Percentiles rank a stretch among this genome's conserved stretches.
These are phyloP conservation scores for Hordeum marinum DNA, from an alignment of 176 grass and related monocot genomes.

Conservation along the genomic window DNA sequence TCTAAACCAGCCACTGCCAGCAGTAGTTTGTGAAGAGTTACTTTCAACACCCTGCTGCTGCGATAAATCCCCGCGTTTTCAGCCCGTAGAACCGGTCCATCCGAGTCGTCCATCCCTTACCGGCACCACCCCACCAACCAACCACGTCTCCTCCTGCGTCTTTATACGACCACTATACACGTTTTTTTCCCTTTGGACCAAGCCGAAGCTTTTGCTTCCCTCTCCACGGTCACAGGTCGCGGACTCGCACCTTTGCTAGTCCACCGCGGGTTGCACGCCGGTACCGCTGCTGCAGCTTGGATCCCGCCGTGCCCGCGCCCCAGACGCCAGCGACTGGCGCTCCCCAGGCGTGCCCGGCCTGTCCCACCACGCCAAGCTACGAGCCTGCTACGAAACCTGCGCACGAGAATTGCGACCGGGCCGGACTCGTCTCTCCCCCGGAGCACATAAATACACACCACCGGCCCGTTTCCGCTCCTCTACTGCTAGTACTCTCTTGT, in stretches of 20 bases:
- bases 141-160: neutral
- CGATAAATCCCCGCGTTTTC: neutral
- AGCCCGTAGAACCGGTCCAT: slow-evolving; percentile 27
- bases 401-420: neutral
- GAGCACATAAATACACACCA: slow-evolving; percentile 25
- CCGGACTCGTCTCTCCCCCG: neutral
- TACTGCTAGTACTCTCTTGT: neutral
- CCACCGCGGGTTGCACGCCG: neutral
- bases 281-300: neutral
- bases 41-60: neutral
- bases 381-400: neutral
- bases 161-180: neutral
- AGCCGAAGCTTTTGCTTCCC: neutral
- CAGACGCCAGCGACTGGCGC: neutral
- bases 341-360: neutral
- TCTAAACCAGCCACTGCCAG: too few relatives aligned
- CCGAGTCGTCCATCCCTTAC: neutral
- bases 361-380: neutral
- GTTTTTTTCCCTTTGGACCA: neutral
- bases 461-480: neutral
- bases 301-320: fast-evolving
- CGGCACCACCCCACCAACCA: neutral
- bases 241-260: neutral
- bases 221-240: neutral
- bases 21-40: neutral